A percentile compares a stretch with the other conserved stretches of the same genome.
phyloP scores from a whole-genome alignment of 495 filamentous ascomycete species.

The Trichocladium antarcticum region DNA sequence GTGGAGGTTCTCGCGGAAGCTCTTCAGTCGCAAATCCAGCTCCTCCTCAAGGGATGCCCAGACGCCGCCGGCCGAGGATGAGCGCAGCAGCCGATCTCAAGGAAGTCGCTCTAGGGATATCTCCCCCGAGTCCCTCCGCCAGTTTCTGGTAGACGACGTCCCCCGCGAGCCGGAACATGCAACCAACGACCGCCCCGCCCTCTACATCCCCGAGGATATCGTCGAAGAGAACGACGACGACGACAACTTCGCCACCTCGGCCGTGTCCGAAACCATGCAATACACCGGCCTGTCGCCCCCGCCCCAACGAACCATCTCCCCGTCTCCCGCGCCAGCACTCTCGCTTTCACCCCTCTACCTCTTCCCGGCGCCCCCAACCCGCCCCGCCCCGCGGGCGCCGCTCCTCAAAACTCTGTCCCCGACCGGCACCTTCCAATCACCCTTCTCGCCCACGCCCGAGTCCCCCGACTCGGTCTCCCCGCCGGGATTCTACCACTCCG shows the following conservation, averaged over 20 bases:
- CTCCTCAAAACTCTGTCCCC: slow-evolving; percentile 1
- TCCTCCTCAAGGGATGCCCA: slow-evolving; percentile 17
- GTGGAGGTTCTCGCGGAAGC: slow-evolving; percentile 34
- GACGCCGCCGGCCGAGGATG: slow-evolving; percentile 13
- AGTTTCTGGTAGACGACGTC: slow-evolving; percentile 32
- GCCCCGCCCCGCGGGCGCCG: slow-evolving; percentile 10
- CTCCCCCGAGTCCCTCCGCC: slow-evolving; percentile 38
- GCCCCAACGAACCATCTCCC: slow-evolving; percentile 31
- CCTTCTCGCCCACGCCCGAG: slow-evolving; percentile 3
- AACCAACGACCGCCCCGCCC: slow-evolving; percentile 13
- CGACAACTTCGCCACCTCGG: slow-evolving; percentile 43
- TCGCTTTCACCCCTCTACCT: background rate
- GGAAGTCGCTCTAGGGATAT: slow-evolving; percentile 36
- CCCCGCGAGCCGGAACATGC: slow-evolving; percentile 14
- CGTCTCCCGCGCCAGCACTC: slow-evolving; percentile 6
- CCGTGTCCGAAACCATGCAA: slow-evolving; percentile 31
- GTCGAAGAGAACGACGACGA: slow-evolving; percentile 44
- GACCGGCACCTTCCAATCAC: background rate
- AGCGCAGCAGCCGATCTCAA: slow-evolving; percentile 26
- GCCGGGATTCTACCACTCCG: slow-evolving; percentile 35
- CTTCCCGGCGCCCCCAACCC: slow-evolving; percentile 5
- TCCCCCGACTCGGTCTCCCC: slow-evolving; percentile 21
- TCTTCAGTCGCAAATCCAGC: slow-evolving; percentile 32
- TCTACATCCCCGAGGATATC: slow-evolving; percentile 43
- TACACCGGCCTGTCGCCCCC: slow-evolving; percentile 41